Conservation (phyloP, 108 stramenopile species). For the Fistulifera pelliculosa region DNA sequence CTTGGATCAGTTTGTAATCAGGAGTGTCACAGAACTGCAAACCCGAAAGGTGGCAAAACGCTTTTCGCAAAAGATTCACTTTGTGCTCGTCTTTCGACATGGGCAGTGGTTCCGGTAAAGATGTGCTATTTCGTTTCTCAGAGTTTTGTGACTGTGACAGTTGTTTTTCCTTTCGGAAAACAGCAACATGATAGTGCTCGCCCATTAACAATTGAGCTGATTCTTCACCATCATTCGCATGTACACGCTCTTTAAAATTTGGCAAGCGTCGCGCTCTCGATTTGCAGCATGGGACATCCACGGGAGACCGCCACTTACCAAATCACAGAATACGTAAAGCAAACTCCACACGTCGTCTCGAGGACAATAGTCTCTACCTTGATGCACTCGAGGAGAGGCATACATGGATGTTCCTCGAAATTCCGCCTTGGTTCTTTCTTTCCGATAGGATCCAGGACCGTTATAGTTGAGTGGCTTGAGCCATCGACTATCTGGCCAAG, state of each 20-base stretch:
- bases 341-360: conserved; percentile 83
- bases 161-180: conserved; percentile 24
- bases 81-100: conserved; percentile 46
- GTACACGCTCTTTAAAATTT: conserved; percentile 64
- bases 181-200: conserved; percentile 63
- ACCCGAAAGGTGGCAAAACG: conserved; percentile 55
- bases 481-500: conserved; percentile 53
- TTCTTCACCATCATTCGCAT: conserved; percentile 27
- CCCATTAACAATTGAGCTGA: conserved; percentile 60
- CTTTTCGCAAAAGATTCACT: conserved; percentile 47
- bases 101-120: conserved; percentile 46
- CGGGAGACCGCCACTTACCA: conserved; percentile 74
- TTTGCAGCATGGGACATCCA: conserved; percentile 81
- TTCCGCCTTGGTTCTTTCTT: conserved; percentile 63
- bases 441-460: conserved; percentile 33
- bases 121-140: conserved; percentile 12
- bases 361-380: conserved; percentile 64
- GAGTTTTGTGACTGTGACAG: conserved; percentile 1
- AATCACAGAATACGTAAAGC: conserved; percentile 83
- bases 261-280: conserved; percentile 57
- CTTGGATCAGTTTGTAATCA: conserved; percentile 61
- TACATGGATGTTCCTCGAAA: conserved; percentile 85
- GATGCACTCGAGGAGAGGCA: conserved; percentile 71
- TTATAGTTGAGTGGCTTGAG: conserved; percentile 22
- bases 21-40: conserved; percentile 60